phyloP scores from a whole-genome alignment of 768 basidiomycete species.

The Lentinus tigrinus region DNA sequence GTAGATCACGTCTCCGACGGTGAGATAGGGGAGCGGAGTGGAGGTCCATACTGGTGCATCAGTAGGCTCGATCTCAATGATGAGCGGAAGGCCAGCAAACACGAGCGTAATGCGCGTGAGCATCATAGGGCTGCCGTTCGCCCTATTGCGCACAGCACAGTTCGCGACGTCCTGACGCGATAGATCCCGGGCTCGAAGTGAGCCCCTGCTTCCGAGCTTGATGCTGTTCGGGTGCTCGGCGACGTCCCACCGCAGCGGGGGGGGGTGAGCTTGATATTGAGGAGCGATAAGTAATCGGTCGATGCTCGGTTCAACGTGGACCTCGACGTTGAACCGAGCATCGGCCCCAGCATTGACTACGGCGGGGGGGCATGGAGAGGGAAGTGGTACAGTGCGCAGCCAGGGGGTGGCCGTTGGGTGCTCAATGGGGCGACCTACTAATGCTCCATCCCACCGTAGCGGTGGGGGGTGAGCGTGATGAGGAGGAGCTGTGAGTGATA shows the following conservation, averaged over 20 bases:
- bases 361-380: background rate
- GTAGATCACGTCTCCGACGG: constrained; percentile 49
- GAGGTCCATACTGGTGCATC: constrained; percentile 15
- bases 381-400: too few relatives aligned
- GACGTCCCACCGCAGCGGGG: constrained; percentile 13
- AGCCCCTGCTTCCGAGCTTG: background rate
- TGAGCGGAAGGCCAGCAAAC: constrained; percentile 4
- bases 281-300: constrained; percentile 10
- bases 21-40: constrained; percentile 27
- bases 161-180: background rate
- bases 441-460: constrained; percentile 8
- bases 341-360: too few relatives aligned
- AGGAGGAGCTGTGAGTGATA: constrained; percentile 2
- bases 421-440: background rate
- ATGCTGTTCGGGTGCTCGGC: background rate
- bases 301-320: background rate
- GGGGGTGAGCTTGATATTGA: background rate
- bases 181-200: background rate
- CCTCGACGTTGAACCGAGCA: too few relatives aligned
- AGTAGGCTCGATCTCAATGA: constrained; percentile 24
- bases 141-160: background rate
- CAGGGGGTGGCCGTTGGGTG: background rate
- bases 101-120: constrained; percentile 1
- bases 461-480: constrained; percentile 6
- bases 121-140: background rate